Base-by-base conservation (phyloP, 495 filamentous ascomycete species). In the Penicillium coprophilum region DNA sequence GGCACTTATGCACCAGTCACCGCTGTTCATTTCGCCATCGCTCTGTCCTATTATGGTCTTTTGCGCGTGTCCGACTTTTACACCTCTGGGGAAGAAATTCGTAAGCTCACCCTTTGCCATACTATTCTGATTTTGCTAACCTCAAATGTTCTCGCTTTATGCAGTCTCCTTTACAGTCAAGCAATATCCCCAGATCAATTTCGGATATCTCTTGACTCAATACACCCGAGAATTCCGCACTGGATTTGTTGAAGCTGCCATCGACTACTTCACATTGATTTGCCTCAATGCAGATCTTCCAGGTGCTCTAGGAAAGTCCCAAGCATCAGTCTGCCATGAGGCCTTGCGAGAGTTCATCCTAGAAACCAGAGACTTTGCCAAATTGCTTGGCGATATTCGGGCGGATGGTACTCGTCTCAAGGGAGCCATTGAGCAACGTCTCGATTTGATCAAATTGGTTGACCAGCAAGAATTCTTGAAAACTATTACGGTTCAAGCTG, bases 191-290 rank as follows among this genome's bases (percentile, higher is more conserved):
- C 92, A 97, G 65, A 85, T 99, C 72, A 96, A 92, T 76, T 99
- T 99, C 70, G 92, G 88, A 30, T 84, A 86, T 21, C 89, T 99
- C 77, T 75, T 97, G 46, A 95, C 92, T 27, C 90, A 92, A 66
- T 99, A 99, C 75, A 99, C 95, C 8, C 83, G 87, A 31, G 91
- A 96, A 71, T 97, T 97, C 83, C 87, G 95, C 34, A 88, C 90
- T 11, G 90, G 90, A 32, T 86, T 91, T 64, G 87, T 90, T 7
- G 88, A 86, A 52, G 87, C 90, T 43, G 93, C 94, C 12, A 87
- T 93, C 45, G 95, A 99, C 70, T 99, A 99, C 64, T 87, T 99
- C 47, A 82, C 85, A 20, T 78, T 97, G 46, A 92, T 97, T 53
- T 97, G 91, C 69, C 85, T 99, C 47, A 97, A 97, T 64, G 82